Evolutionary conservation across 352 stramenopile genomes (phyloP), one percentile per base, ranked within the genome.

Genomic region (Phytophthora multivora): DNA sequence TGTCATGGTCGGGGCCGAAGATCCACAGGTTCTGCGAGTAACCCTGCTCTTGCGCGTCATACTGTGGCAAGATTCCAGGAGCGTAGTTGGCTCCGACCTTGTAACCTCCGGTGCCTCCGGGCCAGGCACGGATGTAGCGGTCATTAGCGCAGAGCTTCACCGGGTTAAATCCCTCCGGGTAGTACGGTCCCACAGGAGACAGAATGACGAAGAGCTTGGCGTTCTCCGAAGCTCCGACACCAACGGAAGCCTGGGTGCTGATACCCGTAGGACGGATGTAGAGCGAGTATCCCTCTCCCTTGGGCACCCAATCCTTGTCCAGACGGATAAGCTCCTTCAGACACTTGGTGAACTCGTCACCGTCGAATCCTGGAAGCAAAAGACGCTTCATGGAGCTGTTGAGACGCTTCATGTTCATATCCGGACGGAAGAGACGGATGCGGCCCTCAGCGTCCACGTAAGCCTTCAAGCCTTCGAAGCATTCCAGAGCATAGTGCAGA

Each of bases 171-270:
- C 92, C 93, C 52, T 97, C 92, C 51, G 96, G 93, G 78, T 98
- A 99, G 81, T 99, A 99, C 6, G 97, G 97, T 15, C 97, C 97
- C 7, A 99, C 96, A 8, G 97, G 97, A 49, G 87, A 98, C 23
- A 97, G 83, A 57, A 99, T 99, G 33, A 98, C 89, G 66, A 96
- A 99, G 21, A 99, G 75, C 58, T 98, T 95, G 60, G 98, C 77
- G 47, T 88, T 89, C 25, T 89, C 67, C 21, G 93, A 94, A n/a
- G 89, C 74, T 8, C 79, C 79, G 10, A 99, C 77, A 36, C 95
- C 93, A 49, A 99, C 89, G 46, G 81, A 97, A 18, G 87, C 88
- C 69, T 98, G 65, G 0, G 91, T 98, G 59, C 86, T 96, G 63
- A 98, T 97, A n/a, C 88, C 93, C 8, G 93, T 98, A 9, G 97